These are phyloP conservation scores for Cordyceps tenuipes DNA, from an alignment of 2,329 filamentous ascomycete species.

Conservation along the genomic window DNA sequence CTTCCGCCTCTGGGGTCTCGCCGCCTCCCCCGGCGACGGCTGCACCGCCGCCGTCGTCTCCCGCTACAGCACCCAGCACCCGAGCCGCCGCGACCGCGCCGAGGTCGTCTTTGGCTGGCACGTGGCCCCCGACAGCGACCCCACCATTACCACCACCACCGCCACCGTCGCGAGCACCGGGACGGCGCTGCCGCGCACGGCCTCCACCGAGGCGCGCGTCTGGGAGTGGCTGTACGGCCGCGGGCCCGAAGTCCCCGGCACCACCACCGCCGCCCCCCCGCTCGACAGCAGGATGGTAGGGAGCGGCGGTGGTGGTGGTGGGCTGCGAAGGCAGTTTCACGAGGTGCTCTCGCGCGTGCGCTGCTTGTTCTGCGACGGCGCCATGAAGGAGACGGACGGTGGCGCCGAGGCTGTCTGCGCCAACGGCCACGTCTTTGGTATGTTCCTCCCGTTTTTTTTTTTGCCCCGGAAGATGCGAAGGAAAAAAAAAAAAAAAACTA, in stretches of 20 bases:
- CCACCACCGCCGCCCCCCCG: not conserved
- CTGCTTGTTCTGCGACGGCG: slow-evolving; percentile 40
- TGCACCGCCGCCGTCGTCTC: slow-evolving; percentile 43
- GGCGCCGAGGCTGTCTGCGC: slow-evolving; percentile 30
- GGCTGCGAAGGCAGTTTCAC: slow-evolving; percentile 31
- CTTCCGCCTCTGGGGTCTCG: slow-evolving; percentile 45
- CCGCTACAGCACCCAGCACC: slow-evolving; percentile 39
- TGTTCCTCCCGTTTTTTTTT: not conserved
- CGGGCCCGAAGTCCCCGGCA: slow-evolving; percentile 37
- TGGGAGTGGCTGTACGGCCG: slow-evolving; percentile 54
- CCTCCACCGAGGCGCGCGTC: slow-evolving; percentile 46
- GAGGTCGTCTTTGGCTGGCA: slow-evolving; percentile 31
- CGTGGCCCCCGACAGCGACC: slow-evolving; percentile 9
- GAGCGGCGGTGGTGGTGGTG: not conserved
- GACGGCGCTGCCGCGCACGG: slow-evolving; percentile 13
- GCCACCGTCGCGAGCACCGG: not conserved
- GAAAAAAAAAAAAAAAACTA: no score
- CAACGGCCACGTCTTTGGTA: slow-evolving; percentile 34
- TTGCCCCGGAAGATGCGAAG: no score
- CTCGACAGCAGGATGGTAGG: slow-evolving; percentile 7
- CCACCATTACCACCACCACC: no score
- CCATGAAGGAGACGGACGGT: slow-evolving; percentile 20
- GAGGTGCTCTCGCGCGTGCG: slow-evolving; percentile 26
- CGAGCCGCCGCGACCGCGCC: slow-evolving; percentile 33
- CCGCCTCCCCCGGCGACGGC: slow-evolving; percentile 42